These are phyloP conservation scores for Rhizopogon salebrosus DNA, from an alignment of 768 basidiomycete genomes.

Conservation along the genomic window DNA sequence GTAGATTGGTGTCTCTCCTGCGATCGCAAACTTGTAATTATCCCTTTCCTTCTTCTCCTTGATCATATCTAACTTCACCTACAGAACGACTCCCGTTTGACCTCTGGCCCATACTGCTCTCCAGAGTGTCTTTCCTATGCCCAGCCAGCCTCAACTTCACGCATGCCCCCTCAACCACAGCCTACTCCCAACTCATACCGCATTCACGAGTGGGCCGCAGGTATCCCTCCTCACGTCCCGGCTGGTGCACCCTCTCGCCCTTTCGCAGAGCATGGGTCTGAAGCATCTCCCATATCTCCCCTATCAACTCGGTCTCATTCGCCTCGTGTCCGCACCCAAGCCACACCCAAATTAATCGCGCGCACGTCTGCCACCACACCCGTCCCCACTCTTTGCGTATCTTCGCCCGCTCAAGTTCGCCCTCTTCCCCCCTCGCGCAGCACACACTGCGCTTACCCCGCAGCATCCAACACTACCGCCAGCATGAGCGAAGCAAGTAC, in stretches of 20 bases:
- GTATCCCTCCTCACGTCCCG: conserved; percentile 26
- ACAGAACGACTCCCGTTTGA: conserved; percentile 14
- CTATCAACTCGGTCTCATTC: not conserved
- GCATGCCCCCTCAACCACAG: not conserved
- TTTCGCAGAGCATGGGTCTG: conserved; percentile 15
- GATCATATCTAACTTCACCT: conserved; percentile 1
- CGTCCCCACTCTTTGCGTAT: conserved; percentile 47
- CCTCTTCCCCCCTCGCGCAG: conserved; percentile 25
- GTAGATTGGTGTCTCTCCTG: conserved; percentile 71
- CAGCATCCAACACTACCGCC: conserved; percentile 28
- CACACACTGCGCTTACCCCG: conserved; percentile 28
- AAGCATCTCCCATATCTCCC: not conserved
- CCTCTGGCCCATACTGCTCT: conserved; percentile 49
- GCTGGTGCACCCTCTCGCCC: conserved; percentile 25
- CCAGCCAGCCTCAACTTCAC: conserved; percentile 29
- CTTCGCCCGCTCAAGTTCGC: conserved; percentile 31
- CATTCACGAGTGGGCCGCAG: conserved; percentile 26
- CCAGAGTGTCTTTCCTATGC: conserved; percentile 34
- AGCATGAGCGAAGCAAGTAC: conserved; percentile 38
- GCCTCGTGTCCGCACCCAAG: conserved; percentile 17
- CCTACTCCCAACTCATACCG: conserved; percentile 5
- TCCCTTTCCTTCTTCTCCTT: conserved; percentile 1
- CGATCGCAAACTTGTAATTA: conserved; percentile 51
- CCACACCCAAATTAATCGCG: conserved; percentile 31
- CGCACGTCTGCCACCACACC: conserved; percentile 25